These are phyloP conservation scores for Coemansia sp. DNA, from an alignment of 192 early-diverging fungal species.

Conservation along the genomic window DNA sequence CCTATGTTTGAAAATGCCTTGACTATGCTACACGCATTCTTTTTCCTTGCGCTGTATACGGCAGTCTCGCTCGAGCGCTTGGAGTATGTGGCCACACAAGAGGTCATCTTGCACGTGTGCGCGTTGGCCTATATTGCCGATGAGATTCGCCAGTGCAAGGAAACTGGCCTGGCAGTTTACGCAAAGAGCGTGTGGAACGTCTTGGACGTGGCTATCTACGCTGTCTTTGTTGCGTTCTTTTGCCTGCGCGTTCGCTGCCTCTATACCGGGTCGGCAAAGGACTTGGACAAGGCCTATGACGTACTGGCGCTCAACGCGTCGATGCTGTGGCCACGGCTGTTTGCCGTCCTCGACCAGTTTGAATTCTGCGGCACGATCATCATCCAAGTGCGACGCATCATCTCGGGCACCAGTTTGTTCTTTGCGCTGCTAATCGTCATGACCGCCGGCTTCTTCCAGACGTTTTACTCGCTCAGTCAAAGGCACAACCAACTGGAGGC, in stretches of 20 bases:
- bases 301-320: conserved; percentile 39
- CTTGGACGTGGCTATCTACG: conserved; percentile 34
- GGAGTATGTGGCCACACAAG: conserved; percentile 12
- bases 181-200: conserved; percentile 48
- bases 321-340: conserved; percentile 46
- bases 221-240: conserved; percentile 33
- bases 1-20: conserved; percentile 38
- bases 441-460: conserved; percentile 46
- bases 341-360: conserved; percentile 43
- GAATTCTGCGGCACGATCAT: conserved; percentile 51
- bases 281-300: conserved; percentile 46
- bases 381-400: conserved; percentile 41
- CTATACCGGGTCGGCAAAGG: conserved; percentile 24
- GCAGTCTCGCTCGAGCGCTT: conserved; percentile 25
- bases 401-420: conserved; percentile 40
- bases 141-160: conserved; percentile 39
- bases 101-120: conserved; percentile 22
- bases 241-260: conserved; percentile 29
- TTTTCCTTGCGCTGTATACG: conserved; percentile 38
- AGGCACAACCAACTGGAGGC: conserved; percentile 33
- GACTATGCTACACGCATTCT: conserved; percentile 43
- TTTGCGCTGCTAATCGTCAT: conserved; percentile 42
- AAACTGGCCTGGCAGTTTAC: conserved; percentile 36
- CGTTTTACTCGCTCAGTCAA: conserved; percentile 39
- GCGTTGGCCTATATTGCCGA: conserved; percentile 45